A percentile compares a stretch with the other conserved stretches of the same genome.
phyloP scores from a whole-genome alignment of 495 filamentous ascomycete genomes.

The Neurospora sp. region DNA sequence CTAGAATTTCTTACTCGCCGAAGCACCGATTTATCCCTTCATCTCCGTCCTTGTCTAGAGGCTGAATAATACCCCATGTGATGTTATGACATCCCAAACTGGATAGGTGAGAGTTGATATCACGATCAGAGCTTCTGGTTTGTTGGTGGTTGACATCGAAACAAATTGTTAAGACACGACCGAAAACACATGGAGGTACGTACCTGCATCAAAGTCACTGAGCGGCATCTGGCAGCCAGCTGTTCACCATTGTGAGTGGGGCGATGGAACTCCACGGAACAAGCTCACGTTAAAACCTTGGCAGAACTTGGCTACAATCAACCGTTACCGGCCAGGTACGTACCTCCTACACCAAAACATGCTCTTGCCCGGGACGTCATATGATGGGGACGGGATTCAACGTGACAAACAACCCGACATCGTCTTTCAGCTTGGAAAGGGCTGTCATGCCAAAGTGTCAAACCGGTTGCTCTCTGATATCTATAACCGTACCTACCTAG shows the following conservation, averaged over 20 bases:
- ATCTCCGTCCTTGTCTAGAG: not conserved
- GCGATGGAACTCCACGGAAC: not conserved
- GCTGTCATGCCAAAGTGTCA: not conserved
- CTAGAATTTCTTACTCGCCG: not conserved
- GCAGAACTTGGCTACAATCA: not conserved
- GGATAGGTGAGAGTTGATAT: not conserved
- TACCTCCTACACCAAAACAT: not conserved
- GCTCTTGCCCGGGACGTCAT: not conserved
- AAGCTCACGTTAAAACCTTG: not conserved
- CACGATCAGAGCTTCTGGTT: not conserved
- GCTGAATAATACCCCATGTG: not conserved
- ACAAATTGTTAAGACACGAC: not conserved
- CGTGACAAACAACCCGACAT: not conserved
- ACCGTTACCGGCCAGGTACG: too few species aligned
- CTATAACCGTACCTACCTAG: not conserved
- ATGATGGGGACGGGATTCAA: not conserved
- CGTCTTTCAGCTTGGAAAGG: not conserved
- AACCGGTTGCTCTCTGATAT: not conserved
- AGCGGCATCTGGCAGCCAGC: not conserved
- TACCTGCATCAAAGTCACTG: not conserved
- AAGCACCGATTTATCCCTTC: not conserved
- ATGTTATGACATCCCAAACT: not conserved
- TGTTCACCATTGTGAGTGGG: not conserved
- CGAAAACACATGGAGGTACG: not conserved
- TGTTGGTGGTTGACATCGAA: not conserved